Evolutionary conservation across 805 yeast species (phyloP), one percentile per base, ranked within the genome.

Genomic region (Metschnikowia similis): DNA sequence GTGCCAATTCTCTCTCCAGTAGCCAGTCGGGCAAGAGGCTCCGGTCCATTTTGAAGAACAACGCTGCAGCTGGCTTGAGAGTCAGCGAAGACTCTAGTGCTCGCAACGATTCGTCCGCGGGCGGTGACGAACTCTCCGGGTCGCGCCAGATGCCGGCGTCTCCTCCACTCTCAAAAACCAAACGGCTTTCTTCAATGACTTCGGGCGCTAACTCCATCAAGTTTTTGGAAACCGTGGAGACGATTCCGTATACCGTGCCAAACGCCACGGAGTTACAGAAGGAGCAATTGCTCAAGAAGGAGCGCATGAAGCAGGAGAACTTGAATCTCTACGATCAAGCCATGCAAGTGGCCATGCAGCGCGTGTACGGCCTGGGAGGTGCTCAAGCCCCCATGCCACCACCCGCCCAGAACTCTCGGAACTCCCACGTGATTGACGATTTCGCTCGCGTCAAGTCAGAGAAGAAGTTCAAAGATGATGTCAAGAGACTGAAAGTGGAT

Each of bases 291-390:
- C 47, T 48, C 37, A 52, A 54, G n/a, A 48, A 55, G 27, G 45
- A 55, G 36, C 44, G 48, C 45, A 51, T 40, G 32, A 42, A 43
- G 39, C 56, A 64, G 38, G 62, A 79, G 28, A 76, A 76, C 26
- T 78, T 74, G 37, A 84, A 82, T 53, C 69, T 81, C 71, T 83
- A 82, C 56, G 72, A 71, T 17, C 67, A 68, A 54, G 87, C 87
- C 0, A 69, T 76, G 52, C 77, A 76, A 54, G 76, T 78, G 11
- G 87, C 88, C 0, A 67, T 74, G 61, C 74, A 71, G 51, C 80
- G 72, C 50, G 86, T 83, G 1, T 81, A 81, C 57, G 84, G 84
- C 6, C 36, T 45, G 21, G 45, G n/a, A n/a, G n/a, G 38, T 2
- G 35, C 39, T 2, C 35, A 27, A n/a, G 46, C 34, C 16, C 17